phyloP scores from a whole-genome alignment of 306 rosid genomes.

The Sicyos edulis region DNA sequence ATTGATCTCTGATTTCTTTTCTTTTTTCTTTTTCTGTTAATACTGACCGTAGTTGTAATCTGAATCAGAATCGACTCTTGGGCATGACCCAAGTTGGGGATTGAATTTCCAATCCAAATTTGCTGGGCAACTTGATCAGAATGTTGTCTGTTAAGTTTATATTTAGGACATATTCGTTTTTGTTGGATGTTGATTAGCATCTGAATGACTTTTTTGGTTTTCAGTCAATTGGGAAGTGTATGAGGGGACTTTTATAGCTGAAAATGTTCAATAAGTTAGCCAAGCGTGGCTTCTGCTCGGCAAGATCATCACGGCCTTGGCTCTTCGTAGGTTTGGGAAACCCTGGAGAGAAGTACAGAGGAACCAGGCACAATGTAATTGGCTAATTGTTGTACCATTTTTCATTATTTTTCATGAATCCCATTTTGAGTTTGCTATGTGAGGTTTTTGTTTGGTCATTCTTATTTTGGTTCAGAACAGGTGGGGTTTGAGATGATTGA shows the following conservation, averaged over 20 bases:
- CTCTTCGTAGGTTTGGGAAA: constrained; percentile 83
- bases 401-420: background rate
- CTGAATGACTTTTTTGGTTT: background rate
- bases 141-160: background rate
- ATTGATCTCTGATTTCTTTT: background rate
- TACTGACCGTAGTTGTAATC: background rate
- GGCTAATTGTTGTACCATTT: background rate
- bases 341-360: constrained; percentile 71
- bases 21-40: background rate
- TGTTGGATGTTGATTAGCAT: background rate
- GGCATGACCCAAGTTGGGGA: background rate
- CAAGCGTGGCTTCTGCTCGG: constrained; percentile 45
- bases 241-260: background rate
- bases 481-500: constrained; percentile 88
- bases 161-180: background rate
- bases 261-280: constrained; percentile 41
- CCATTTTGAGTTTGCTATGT: background rate
- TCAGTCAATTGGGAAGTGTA: constrained; percentile 1
- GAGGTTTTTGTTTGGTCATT: background rate
- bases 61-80: background rate
- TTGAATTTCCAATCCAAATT: background rate
- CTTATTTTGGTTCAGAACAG: constrained; percentile 34
- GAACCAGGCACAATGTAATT: constrained; percentile 82
- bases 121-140: background rate
- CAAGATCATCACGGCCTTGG: constrained; percentile 55